phyloP scores from a whole-genome alignment of 2,329 filamentous ascomycete genomes.

The Colletotrichum tofieldiae region DNA sequence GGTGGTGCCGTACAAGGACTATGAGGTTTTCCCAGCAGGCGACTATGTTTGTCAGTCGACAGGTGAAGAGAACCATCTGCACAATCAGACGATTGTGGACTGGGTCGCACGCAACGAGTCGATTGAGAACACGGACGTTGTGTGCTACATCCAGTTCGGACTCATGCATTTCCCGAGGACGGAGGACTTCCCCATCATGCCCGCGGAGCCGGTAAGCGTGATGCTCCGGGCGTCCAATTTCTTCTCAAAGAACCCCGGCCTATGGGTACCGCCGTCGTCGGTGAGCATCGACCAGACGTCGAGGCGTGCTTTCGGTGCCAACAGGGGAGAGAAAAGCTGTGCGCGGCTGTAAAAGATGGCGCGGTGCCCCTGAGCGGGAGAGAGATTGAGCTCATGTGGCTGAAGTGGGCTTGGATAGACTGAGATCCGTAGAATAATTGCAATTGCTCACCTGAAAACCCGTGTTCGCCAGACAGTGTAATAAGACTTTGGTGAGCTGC shows the following conservation, averaged over 20 bases:
- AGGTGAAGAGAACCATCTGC: slow-evolving; percentile 52
- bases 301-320: not conserved
- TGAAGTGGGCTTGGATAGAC: not conserved
- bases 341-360: not conserved
- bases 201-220: slow-evolving; percentile 68
- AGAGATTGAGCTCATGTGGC: not conserved
- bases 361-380: too few species aligned
- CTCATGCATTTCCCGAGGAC: slow-evolving; percentile 70
- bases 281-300: slow-evolving; percentile 5
- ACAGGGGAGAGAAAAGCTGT: slow-evolving; percentile 2
- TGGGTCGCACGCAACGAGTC: slow-evolving; percentile 55
- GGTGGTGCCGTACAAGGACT: slow-evolving; percentile 18
- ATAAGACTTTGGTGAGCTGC: not conserved
- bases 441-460: not conserved
- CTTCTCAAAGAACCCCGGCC: slow-evolving; percentile 65
- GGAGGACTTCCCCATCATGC: slow-evolving; percentile 74
- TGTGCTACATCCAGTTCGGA: slow-evolving; percentile 69
- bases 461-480: not conserved
- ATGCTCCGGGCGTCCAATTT: slow-evolving; percentile 66
- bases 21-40: slow-evolving; percentile 22
- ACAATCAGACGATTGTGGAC: slow-evolving; percentile 60
- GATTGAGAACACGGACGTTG: slow-evolving; percentile 70
- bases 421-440: not conserved
- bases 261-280: slow-evolving; percentile 48
- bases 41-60: slow-evolving; percentile 22